Evolutionary conservation across 140 eudicot genomes (phyloP), one percentile per base, ranked within the genome.

Genomic region (Senecio squalidus): DNA sequence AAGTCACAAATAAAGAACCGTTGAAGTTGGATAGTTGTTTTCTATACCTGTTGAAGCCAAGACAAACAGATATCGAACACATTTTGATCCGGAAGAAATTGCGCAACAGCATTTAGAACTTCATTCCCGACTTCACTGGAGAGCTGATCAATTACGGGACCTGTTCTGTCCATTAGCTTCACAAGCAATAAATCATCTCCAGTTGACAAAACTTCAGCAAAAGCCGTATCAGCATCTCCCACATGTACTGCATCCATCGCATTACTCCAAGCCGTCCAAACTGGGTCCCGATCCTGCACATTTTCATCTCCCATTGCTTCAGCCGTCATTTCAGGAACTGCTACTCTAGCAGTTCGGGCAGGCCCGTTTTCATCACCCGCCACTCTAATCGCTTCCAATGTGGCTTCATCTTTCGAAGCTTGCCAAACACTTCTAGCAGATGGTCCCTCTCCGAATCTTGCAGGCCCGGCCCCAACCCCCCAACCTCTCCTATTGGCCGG

Each of bases 391-490:
- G 98, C 98, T 72, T 82, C 96, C 73, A 91, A 56, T 11, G 98
- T 91, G 55, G 96, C 96, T 68, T 91, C 96, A 59, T 91, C 98
- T 74, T 91, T 91, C 29, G 98, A 91, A 67, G 98, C 94, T 78
- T 86, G 96, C 98, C 98, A 86, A 9, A 91, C 94, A 68, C 98
- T 91, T 82, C 98, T 81, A 22, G 98, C 98, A 25, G 98, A 91
- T 15, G 98, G 98, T 17, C 98, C 98, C 71, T 91, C 98, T 39
- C 95, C 98, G 9, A 83, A 84, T 62, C 95, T 74, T 40, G 82
- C 74, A 0, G 85, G 85, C 9, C 86, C 72, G 97, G 97, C 16
- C 97, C 97, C 86, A 30, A 74, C 94, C 83, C 97, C 95, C 97
- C 97, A 89, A 62, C 76, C 97, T 70, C 95, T 80, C 31, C 95